Conservation (phyloP, 768 basidiomycete species). For the Lactarius vividus region DNA sequence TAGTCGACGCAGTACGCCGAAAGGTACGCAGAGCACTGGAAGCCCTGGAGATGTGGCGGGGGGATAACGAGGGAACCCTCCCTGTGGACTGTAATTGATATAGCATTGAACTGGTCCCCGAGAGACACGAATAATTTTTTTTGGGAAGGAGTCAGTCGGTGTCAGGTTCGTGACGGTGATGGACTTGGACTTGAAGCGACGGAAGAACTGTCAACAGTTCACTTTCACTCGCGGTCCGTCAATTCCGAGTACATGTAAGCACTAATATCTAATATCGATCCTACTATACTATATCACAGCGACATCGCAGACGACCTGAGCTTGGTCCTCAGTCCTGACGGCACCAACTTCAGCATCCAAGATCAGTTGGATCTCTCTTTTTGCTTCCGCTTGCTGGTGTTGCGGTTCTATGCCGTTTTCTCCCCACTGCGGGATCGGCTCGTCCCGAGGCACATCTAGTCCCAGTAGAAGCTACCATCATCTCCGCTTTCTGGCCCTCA, state of each 20-base stretch:
- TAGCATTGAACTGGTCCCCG: neutral
- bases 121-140: neutral
- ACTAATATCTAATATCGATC: neutral
- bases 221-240: neutral
- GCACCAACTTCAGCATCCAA: neutral
- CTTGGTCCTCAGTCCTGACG: too few relatives aligned
- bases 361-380: constrained; percentile 6
- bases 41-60: neutral
- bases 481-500: constrained; percentile 7
- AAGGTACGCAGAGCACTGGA: neutral
- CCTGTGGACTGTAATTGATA: neutral
- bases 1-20: constrained; percentile 28
- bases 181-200: neutral
- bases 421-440: constrained; percentile 4
- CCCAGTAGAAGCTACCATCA: neutral
- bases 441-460: neutral
- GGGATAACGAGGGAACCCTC: constrained; percentile 3
- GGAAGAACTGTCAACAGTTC: neutral
- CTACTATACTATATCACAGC: neutral
- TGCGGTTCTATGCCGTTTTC: neutral
- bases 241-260: neutral
- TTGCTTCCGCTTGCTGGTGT: constrained; percentile 7
- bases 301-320: too few relatives aligned
- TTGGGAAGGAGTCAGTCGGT: neutral
- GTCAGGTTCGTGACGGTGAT: neutral